A percentile compares a stretch with the other conserved stretches of the same genome.
These are phyloP conservation scores for Fusarium fujikuroi DNA, from an alignment of 2,329 filamentous ascomycete species.

Conservation along the genomic window DNA sequence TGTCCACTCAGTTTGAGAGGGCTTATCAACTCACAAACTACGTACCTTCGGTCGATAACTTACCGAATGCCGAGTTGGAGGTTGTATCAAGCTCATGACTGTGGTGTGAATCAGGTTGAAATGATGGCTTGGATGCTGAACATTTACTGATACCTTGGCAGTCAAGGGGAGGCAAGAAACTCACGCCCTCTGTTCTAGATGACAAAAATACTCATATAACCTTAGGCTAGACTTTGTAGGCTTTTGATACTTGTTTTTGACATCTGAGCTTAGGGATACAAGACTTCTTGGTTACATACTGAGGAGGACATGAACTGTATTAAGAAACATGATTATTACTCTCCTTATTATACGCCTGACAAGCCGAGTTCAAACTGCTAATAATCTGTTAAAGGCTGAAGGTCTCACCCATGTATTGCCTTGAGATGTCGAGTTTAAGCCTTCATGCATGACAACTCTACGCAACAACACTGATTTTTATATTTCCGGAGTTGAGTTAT, in stretches of 20 bases:
- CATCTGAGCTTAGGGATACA: not conserved
- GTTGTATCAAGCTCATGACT: not conserved
- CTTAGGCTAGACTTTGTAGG: not conserved
- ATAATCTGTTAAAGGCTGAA: not conserved
- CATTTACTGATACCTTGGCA: not conserved
- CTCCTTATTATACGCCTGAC: not conserved
- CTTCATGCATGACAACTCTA: not conserved
- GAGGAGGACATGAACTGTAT: not conserved
- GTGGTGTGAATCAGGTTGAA: not conserved
- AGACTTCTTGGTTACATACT: not conserved
- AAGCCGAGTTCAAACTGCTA: not conserved
- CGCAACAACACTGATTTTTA: not conserved
- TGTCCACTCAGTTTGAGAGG: slow-evolving; percentile 8
- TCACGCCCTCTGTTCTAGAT: not conserved
- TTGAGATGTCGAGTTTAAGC: not conserved
- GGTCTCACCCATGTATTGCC: not conserved
- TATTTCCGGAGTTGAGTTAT: not conserved
- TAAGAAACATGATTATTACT: not conserved
- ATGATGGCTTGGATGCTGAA: not conserved
- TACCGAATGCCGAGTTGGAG: not conserved
- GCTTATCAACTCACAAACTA: slow-evolving; percentile 12
- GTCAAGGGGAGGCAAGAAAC: not conserved
- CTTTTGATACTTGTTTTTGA: not conserved
- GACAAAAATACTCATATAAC: not conserved
- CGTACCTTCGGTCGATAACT: not conserved